phyloP scores from a whole-genome alignment of 805 yeast genomes.

The Yarrowia phangngaensis region DNA sequence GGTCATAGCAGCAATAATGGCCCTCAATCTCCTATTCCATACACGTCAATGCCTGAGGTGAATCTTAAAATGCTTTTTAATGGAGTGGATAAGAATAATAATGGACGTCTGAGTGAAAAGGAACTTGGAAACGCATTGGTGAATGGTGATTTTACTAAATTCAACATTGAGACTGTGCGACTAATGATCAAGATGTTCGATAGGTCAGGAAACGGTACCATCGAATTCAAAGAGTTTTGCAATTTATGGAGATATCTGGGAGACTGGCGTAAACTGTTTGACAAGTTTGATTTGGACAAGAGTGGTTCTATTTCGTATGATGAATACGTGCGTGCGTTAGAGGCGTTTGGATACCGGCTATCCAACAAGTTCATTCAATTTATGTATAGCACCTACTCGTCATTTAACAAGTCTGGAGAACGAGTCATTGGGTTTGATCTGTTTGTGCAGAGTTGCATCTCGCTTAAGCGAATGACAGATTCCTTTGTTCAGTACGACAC shows the following conservation, averaged over 20 bases:
- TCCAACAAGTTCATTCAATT: slow-evolving; percentile 55
- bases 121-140: slow-evolving; percentile 58
- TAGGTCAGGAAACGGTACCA: slow-evolving; percentile 45
- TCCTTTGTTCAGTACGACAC: slow-evolving; percentile 71
- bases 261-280: slow-evolving; percentile 62
- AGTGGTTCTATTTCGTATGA: slow-evolving; percentile 61
- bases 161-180: slow-evolving; percentile 56
- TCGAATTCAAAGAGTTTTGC: slow-evolving; percentile 57
- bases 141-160: slow-evolving; percentile 61
- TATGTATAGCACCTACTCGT: slow-evolving; percentile 56
- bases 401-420: slow-evolving; percentile 35
- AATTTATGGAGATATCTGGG: slow-evolving; percentile 64
- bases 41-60: slow-evolving; percentile 27
- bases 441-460: slow-evolving; percentile 75
- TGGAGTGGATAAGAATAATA: slow-evolving; percentile 45
- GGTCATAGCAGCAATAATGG: slow-evolving; percentile 7
- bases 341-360: slow-evolving; percentile 62
- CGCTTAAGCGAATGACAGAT: slow-evolving; percentile 72
- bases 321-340: slow-evolving; percentile 58
- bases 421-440: slow-evolving; percentile 63
- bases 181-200: slow-evolving; percentile 64
- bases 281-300: slow-evolving; percentile 56
- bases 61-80: slow-evolving; percentile 32
- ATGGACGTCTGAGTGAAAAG: slow-evolving; percentile 52
- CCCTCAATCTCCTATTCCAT: slow-evolving; percentile 24